Percentiles rank a stretch among this genome's conserved stretches.
Conservation (phyloP, 1,284 basidiomycete species). For the Apiotrichum porosum region DNA sequence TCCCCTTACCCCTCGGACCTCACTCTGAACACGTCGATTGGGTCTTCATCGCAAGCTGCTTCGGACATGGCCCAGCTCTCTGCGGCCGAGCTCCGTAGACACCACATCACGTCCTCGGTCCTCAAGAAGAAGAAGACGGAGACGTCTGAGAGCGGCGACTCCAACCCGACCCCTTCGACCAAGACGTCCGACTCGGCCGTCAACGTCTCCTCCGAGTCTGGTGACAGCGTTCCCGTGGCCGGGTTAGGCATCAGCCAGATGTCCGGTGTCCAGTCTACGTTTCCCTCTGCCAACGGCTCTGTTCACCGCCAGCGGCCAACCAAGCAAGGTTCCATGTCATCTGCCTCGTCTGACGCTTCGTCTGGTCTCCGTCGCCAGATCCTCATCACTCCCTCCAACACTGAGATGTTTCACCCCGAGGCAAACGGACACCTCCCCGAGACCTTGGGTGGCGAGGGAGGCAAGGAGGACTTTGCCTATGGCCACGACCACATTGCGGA, state of each 20-base stretch:
- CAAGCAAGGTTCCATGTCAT: constrained; percentile 5
- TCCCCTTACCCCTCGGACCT: constrained; percentile 15
- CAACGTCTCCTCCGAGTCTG: background rate
- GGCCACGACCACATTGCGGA: no score
- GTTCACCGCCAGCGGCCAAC: background rate
- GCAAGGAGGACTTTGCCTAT: no score
- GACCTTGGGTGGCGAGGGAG: no score
- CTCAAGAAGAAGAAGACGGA: constrained; percentile 31
- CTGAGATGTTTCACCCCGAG: constrained; percentile 2
- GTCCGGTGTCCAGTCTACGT: constrained; percentile 1
- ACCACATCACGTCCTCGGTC: constrained; percentile 33
- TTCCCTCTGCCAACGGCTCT: constrained; percentile 5
- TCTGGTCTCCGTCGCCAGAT: constrained; percentile 7
- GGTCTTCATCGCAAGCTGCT: background rate
- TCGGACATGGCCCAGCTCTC: constrained; percentile 1
- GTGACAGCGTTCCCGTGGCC: constrained; percentile 1
- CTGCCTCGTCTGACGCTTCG: constrained; percentile 10
- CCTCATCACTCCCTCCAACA: constrained; percentile 14
- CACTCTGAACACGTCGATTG: constrained; percentile 2
- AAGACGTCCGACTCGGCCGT: background rate
- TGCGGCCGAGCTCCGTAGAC: constrained; percentile 27
- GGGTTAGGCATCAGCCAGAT: constrained; percentile 13
- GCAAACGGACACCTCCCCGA: background rate
- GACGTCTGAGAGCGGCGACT: constrained; percentile 16
- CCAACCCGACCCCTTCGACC: background rate